phyloP scores from a whole-genome alignment of 1,284 basidiomycete species.

The Coniferiporia weirii region DNA sequence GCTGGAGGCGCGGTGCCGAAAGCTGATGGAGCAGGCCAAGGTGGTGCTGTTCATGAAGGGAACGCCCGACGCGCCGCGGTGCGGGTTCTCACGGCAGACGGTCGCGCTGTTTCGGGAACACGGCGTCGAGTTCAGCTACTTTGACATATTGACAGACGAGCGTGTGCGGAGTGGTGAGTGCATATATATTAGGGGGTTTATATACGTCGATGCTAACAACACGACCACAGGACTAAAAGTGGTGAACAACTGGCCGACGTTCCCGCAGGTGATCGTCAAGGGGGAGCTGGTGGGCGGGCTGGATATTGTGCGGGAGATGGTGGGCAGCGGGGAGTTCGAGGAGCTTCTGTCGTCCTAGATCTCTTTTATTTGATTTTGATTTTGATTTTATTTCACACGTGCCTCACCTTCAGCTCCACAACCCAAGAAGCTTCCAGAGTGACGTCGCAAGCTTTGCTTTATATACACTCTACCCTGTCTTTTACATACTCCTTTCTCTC shows the following conservation, averaged over 20 bases:
- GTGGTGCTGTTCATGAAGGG: slow-evolving; percentile 99
- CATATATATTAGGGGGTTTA: too few species aligned
- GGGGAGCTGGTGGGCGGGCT: slow-evolving; percentile 71
- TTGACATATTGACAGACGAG: slow-evolving; percentile 72
- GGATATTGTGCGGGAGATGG: slow-evolving; percentile 64
- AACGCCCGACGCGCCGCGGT: slow-evolving; percentile 78
- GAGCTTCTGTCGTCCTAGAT: slow-evolving; percentile 24
- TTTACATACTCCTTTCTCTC: not conserved
- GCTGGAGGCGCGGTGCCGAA: slow-evolving; percentile 55
- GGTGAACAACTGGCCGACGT: slow-evolving; percentile 64
- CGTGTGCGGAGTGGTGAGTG: slow-evolving; percentile 53
- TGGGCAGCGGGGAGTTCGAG: slow-evolving; percentile 42
- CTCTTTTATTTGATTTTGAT: too few species aligned
- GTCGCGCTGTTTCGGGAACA: slow-evolving; percentile 59
- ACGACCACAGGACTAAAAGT: slow-evolving; percentile 44
- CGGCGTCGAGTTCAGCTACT: slow-evolving; percentile 61
- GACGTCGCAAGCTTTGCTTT: not conserved
- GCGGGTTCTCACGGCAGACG: slow-evolving; percentile 76
- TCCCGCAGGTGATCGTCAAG: slow-evolving; percentile 60
- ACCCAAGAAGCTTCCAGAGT: too few species aligned
- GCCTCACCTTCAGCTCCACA: too few species aligned
- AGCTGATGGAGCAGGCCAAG: slow-evolving; percentile 66
- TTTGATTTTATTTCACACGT: too few species aligned
- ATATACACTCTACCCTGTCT: not conserved
- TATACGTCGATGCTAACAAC: too few species aligned